Base-by-base conservation (phyloP, 129 eudicot genomes). In the Chrysanthemum lavandulifolium region DNA sequence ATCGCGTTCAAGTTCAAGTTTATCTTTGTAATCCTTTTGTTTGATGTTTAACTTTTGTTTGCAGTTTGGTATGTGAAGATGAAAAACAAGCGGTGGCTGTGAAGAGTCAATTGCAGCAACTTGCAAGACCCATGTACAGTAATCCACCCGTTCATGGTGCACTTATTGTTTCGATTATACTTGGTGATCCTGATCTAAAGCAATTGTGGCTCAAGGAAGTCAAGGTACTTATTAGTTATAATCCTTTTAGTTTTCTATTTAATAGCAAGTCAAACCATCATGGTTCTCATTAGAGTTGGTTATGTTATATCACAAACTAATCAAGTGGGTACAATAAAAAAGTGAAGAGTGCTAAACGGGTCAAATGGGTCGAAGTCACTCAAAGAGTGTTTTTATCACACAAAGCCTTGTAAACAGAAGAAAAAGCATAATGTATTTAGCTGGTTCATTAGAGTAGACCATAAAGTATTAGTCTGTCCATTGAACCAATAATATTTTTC, bases 71-170 rank as follows among this genome's bases (percentile, higher is more conserved):
- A 27, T 86, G 96, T 68, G 98, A 85, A 72, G 88, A 93, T 80
- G 96, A 89, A 71, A 87, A 85, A 76, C 95, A 84, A 89, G 96
- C 97, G 3, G 79, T 84, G 53, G 87, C 96, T 13, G 91, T 94
- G 77, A 88, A 94, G 73, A 94, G 97, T 76, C 97, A 88, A 86
- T 78, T 94, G 78, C 97, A 94, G 86, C 99, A 87, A 86, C 78
- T 94, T 68, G 93, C 87, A 12, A 94, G 98, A 80, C 98, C 96
- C 13, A 88, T 94, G 98, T 90, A 94, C 81, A 90, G 96, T 63
- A 94, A 94, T 64, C 97, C 97, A 53, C 99, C 99, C 3, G 86
- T 94, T 61, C 96, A 88, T 81, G 98, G 98, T 61, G 84, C 98
- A 13, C 89, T 90, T 29, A 43, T 94, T 10, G 96, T 90, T 81